Conservation (phyloP, 202 grass and related monocot species). For the Bolboschoenoplectus hybrid region DNA sequence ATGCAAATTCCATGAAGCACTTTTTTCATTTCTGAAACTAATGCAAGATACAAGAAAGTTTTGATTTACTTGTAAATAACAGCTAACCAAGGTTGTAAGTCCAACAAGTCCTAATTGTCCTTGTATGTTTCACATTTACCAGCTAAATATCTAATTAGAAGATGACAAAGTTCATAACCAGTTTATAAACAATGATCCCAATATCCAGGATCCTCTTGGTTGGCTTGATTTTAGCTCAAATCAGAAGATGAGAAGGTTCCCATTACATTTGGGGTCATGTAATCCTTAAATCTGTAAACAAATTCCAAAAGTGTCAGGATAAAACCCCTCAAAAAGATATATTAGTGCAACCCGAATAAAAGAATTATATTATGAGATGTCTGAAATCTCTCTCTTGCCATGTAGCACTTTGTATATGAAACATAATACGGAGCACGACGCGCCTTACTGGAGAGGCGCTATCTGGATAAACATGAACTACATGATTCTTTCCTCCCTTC, state of each 20-base stretch:
- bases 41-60: neutral
- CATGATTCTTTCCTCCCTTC: conserved; percentile 88
- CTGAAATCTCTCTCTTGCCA: conserved; percentile 23
- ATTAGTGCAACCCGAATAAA: neutral
- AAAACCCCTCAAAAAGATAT: neutral
- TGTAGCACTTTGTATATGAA: conserved; percentile 96
- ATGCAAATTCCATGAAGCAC: neutral
- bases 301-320: neutral
- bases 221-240: neutral
- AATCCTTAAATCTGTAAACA: neutral
- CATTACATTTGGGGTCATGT: neutral
- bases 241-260: neutral
- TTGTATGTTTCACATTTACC: neutral
- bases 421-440: conserved; percentile 82
- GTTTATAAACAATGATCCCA: neutral
- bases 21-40: neutral
- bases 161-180: neutral
- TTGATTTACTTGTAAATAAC: neutral
- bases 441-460: conserved; percentile 92
- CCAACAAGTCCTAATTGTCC: neutral
- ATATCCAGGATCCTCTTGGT: neutral
- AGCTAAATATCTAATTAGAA: neutral
- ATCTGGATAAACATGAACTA: conserved; percentile 99
- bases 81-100: conserved; percentile 3
- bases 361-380: neutral